Evolutionary conservation across 768 basidiomycete species (phyloP).

Genomic region (Sutorius australiensis): DNA sequence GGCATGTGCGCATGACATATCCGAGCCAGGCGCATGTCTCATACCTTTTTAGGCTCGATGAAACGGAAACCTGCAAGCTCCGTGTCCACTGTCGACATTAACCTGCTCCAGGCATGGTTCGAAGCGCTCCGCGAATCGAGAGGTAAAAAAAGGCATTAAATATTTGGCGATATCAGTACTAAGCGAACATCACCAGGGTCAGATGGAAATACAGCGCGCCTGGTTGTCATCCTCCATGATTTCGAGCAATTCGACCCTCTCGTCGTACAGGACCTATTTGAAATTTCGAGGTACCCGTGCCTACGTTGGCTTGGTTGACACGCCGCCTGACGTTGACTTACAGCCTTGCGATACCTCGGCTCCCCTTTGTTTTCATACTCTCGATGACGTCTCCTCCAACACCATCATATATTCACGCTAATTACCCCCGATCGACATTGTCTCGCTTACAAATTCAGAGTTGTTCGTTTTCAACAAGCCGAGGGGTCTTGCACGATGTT

Average conservation of each 20-base stretch:
- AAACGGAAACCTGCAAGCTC: constrained; percentile 49
- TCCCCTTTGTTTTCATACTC: constrained; percentile 66
- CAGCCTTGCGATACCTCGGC: constrained; percentile 49
- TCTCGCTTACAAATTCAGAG: constrained; percentile 52
- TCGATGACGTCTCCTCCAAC: constrained; percentile 53
- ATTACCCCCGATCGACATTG: constrained; percentile 58
- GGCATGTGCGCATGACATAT: constrained; percentile 24
- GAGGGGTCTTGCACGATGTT: constrained; percentile 48
- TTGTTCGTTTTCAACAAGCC: constrained; percentile 48
- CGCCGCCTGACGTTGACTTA: not conserved
- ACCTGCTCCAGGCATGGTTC: constrained; percentile 59
- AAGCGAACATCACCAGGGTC: constrained; percentile 6
- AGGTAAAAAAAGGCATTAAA: constrained; percentile 34
- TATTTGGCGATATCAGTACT: not conserved
- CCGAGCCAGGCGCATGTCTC: not conserved
- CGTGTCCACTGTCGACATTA: constrained; percentile 60
- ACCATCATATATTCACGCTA: constrained; percentile 54
- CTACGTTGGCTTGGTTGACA: not conserved
- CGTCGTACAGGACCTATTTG: constrained; percentile 65
- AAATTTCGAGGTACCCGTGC: constrained; percentile 59
- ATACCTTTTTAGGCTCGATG: constrained; percentile 26
- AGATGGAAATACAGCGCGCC: constrained; percentile 29
- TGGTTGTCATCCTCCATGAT: constrained; percentile 64
- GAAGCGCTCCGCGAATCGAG: constrained; percentile 35
- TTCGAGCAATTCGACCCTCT: constrained; percentile 67